Conservation (phyloP, 176 grass and related monocot species). For the Lolium multiflorum region DNA sequence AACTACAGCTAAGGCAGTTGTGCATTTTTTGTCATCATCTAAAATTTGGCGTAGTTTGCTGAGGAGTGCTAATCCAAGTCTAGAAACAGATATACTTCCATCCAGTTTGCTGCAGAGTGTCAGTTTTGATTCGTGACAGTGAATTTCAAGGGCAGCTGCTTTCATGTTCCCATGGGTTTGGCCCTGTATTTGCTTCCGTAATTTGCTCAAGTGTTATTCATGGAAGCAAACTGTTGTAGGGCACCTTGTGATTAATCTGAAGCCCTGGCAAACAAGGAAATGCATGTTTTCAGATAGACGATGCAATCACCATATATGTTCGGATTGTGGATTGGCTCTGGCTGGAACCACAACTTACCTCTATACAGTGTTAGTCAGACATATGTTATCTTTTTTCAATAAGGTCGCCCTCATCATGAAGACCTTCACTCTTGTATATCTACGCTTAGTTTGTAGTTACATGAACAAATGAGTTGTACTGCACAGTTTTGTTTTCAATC, state of each 20-base stretch:
- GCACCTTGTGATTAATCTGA: constrained; percentile 31
- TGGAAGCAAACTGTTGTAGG: neutral
- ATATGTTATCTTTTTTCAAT: constrained; percentile 47
- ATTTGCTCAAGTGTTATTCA: neutral
- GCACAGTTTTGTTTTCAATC: constrained; percentile 23
- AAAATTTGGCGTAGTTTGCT: constrained; percentile 41
- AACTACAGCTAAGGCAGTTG: constrained; percentile 39
- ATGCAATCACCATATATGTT: constrained; percentile 33
- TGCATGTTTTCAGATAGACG: constrained; percentile 7
- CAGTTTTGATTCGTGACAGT: constrained; percentile 36
- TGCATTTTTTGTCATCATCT: constrained; percentile 32
- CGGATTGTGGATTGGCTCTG: constrained; percentile 35
- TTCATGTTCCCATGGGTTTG: constrained; percentile 32
- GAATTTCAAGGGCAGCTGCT: constrained; percentile 27
- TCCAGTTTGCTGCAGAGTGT: constrained; percentile 13
- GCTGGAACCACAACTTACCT: constrained; percentile 31
- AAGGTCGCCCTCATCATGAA: constrained; percentile 33
- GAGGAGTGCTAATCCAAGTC: neutral
- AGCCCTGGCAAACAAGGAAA: constrained; percentile 43
- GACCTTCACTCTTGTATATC: constrained; percentile 39
- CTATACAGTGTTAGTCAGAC: constrained; percentile 34
- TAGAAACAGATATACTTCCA: constrained; percentile 23
- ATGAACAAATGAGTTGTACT: constrained; percentile 45
- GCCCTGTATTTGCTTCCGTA: constrained; percentile 13
- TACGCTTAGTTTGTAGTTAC: constrained; percentile 47